A percentile compares a stretch with the other conserved stretches of the same genome.
Conservation (phyloP, 441 rosid species). For the Eutrema salsugineum region DNA sequence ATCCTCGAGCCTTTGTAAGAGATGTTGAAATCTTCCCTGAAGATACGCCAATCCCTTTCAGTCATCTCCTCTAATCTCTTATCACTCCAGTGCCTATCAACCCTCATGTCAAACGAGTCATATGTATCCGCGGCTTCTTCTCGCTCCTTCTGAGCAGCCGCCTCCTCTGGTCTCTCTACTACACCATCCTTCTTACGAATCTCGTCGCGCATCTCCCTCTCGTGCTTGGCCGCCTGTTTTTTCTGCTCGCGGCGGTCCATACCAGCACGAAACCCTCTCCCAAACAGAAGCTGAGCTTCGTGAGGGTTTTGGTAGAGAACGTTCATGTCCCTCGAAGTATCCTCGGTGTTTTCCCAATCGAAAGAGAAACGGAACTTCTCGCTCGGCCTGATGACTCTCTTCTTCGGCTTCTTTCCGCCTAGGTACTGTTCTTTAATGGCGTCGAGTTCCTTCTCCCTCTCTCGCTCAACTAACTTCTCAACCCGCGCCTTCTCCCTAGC, state of each 20-base stretch:
- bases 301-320: slow-evolving; percentile 81
- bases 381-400: slow-evolving; percentile 89
- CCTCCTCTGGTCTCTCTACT: slow-evolving; percentile 88
- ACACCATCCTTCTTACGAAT: slow-evolving; percentile 74
- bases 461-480: slow-evolving; percentile 77
- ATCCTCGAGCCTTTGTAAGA: slow-evolving; percentile 91
- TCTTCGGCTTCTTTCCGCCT: slow-evolving; percentile 89
- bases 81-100: slow-evolving; percentile 91
- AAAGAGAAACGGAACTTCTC: slow-evolving; percentile 95
- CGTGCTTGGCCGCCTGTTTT: slow-evolving; percentile 82
- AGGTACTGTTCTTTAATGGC: slow-evolving; percentile 84
- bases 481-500: slow-evolving; percentile 58
- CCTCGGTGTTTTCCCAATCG: slow-evolving; percentile 95
- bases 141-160: slow-evolving; percentile 60
- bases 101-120: slow-evolving; percentile 91
- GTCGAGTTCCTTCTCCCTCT: slow-evolving; percentile 74
- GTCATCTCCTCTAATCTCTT: slow-evolving; percentile 90
- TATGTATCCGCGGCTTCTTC: slow-evolving; percentile 82
- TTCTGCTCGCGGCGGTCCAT: slow-evolving; percentile 97
- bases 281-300: slow-evolving; percentile 84
- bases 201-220: slow-evolving; percentile 85
- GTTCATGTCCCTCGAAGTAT: slow-evolving; percentile 86
- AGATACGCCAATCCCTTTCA: slow-evolving; percentile 94
- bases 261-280: slow-evolving; percentile 89
- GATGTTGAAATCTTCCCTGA: slow-evolving; percentile 88